phyloP scores from a whole-genome alignment of 2,329 filamentous ascomycete species.

The Xylariaceae sp. region DNA sequence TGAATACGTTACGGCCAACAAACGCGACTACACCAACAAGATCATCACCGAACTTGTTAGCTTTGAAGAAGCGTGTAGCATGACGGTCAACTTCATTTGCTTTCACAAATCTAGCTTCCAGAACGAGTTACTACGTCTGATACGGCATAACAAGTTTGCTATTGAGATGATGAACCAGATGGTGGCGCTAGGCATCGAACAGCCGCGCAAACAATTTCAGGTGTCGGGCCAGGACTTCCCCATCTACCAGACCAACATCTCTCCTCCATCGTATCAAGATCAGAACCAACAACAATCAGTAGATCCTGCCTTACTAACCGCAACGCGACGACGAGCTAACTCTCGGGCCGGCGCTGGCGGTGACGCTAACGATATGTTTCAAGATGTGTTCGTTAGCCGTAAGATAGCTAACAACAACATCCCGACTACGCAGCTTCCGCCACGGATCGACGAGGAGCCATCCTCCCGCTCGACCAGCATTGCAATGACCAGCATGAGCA shows the following conservation, averaged over 20 bases:
- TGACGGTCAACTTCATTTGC: slow-evolving; percentile 91
- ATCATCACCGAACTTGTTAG: slow-evolving; percentile 84
- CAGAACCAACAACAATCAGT: slow-evolving; percentile 27
- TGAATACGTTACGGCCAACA: slow-evolving; percentile 83
- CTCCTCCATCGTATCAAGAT: slow-evolving; percentile 42
- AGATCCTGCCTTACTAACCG: slow-evolving; percentile 35
- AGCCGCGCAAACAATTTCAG: slow-evolving; percentile 75
- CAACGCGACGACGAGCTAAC: slow-evolving; percentile 39
- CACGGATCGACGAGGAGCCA: slow-evolving; percentile 38
- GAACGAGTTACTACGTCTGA: slow-evolving; percentile 88
- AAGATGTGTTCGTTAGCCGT: slow-evolving; percentile 55
- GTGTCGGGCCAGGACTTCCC: slow-evolving; percentile 72
- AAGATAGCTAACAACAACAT: slow-evolving; percentile 34
- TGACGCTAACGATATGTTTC: slow-evolving; percentile 48
- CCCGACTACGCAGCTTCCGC: slow-evolving; percentile 31
- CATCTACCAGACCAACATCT: slow-evolving; percentile 57
- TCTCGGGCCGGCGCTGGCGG: slow-evolving; percentile 33
- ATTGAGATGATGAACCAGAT: slow-evolving; percentile 89
- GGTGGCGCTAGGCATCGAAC: slow-evolving; percentile 83
- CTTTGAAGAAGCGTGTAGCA: slow-evolving; percentile 82
- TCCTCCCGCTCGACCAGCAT: slow-evolving; percentile 36
- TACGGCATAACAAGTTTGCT: slow-evolving; percentile 92
- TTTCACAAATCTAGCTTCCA: slow-evolving; percentile 99
- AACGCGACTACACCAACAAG: slow-evolving; percentile 86
- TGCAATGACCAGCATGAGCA: slow-evolving; percentile 33